Conservation (phyloP, 1,284 basidiomycete genomes). For the Coriolopsis trogii region DNA sequence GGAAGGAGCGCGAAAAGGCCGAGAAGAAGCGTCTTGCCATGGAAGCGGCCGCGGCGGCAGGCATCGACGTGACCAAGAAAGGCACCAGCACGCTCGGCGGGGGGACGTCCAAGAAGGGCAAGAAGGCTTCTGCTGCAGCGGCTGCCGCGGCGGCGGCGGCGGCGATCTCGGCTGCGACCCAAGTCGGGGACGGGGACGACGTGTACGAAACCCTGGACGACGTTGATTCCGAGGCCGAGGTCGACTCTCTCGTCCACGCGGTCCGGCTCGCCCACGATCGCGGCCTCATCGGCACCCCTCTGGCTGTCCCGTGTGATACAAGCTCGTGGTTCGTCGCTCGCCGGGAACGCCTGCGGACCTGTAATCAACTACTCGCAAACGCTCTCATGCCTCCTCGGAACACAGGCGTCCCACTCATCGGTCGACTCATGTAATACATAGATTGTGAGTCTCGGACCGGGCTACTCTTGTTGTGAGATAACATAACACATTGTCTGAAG, state of each 20-base stretch:
- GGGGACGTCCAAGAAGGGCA: constrained; percentile 53
- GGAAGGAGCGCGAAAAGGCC: constrained; percentile 74
- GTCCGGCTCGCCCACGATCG: constrained; percentile 58
- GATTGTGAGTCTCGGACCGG: background rate
- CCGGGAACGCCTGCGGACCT: constrained; percentile 71
- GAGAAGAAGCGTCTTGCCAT: constrained; percentile 71
- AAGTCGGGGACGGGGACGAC: constrained; percentile 47
- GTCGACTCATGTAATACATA: constrained; percentile 13
- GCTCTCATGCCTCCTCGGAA: constrained; percentile 46
- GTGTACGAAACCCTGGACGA: constrained; percentile 78
- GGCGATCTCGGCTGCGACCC: constrained; percentile 30
- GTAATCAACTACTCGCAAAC: constrained; percentile 63
- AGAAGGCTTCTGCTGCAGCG: constrained; percentile 37
- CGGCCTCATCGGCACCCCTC: constrained; percentile 49
- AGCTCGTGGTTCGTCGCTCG: constrained; percentile 75
- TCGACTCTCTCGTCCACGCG: constrained; percentile 56
- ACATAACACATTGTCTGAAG: too few relatives aligned
- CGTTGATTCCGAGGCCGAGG: constrained; percentile 76
- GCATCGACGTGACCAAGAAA: constrained; percentile 43
- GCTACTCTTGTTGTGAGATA: too few relatives aligned
- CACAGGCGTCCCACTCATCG: constrained; percentile 18
- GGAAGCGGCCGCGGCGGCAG: constrained; percentile 66
- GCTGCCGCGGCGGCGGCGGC: constrained; percentile 41
- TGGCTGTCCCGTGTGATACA: constrained; percentile 51
- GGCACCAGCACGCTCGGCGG: constrained; percentile 40